A percentile compares a stretch with the other conserved stretches of the same genome.
These are phyloP conservation scores for Blastobotrys illinoisensis DNA, from an alignment of 1,139 yeast genomes.

Conservation along the genomic window DNA sequence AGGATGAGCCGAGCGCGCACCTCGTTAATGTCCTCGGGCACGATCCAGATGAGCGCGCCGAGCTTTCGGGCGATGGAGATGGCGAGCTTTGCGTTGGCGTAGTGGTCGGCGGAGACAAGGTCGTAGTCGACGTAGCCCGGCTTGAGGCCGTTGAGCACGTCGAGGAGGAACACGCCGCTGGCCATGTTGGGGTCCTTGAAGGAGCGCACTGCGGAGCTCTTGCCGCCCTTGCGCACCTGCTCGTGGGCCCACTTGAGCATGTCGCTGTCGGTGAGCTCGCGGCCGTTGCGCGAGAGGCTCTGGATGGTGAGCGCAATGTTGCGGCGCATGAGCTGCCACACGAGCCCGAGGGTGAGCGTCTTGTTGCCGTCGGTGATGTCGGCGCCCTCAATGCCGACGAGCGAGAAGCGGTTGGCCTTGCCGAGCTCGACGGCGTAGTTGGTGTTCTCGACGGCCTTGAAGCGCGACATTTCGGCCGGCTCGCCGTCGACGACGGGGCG, in stretches of 20 bases:
- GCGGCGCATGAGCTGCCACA: slow-evolving; percentile 98
- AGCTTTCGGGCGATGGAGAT: slow-evolving; percentile 96
- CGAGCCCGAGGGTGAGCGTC: slow-evolving; percentile 85
- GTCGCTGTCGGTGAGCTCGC: slow-evolving; percentile 73
- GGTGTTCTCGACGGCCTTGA: slow-evolving; percentile 93
- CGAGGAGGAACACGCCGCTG: slow-evolving; percentile 75
- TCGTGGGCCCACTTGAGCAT: slow-evolving; percentile 92
- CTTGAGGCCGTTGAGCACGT: slow-evolving; percentile 85
- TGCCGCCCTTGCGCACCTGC: slow-evolving; percentile 81
- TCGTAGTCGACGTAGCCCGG: slow-evolving; percentile 98
- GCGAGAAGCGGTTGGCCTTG: slow-evolving; percentile 81
- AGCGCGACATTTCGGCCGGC: slow-evolving; percentile 62
- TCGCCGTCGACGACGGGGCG: slow-evolving; percentile 57
- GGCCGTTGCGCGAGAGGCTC: slow-evolving; percentile 64
- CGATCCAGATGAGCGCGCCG: slow-evolving; percentile 97
- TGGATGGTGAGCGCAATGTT: slow-evolving; percentile 82
- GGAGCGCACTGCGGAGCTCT: slow-evolving; percentile 60
- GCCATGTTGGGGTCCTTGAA: slow-evolving; percentile 77
- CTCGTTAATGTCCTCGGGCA: slow-evolving; percentile 98
- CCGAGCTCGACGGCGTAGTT: slow-evolving; percentile 96
- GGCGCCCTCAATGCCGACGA: slow-evolving; percentile 97
- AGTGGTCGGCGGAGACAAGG: slow-evolving; percentile 75
- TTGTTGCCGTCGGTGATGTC: slow-evolving; percentile 94
- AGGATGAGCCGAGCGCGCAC: slow-evolving; percentile 89
- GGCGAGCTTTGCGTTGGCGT: slow-evolving; percentile 93